These are phyloP conservation scores for Colletotrichum sp. DNA, from an alignment of 2,329 filamentous ascomycete species.

Conservation along the genomic window DNA sequence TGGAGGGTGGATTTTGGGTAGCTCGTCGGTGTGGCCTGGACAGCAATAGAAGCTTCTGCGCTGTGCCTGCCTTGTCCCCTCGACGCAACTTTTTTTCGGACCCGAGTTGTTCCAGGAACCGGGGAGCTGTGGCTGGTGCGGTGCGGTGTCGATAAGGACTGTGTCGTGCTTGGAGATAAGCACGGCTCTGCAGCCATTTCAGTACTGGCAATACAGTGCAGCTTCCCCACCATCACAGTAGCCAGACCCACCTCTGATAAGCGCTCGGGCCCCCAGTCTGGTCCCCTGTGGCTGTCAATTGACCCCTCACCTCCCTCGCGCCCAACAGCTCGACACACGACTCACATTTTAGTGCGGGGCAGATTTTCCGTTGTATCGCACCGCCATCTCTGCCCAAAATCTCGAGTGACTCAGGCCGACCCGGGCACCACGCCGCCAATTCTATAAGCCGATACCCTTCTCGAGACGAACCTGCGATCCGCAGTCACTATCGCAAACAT, in stretches of 20 bases:
- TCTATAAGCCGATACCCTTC: conserved; percentile 6
- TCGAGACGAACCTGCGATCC: conserved; percentile 4
- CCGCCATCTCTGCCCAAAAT: conserved; percentile 18
- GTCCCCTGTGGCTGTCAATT: conserved; percentile 16
- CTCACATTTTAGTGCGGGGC: conserved; percentile 22
- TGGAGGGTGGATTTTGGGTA: conserved; percentile 1
- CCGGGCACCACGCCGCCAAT: conserved; percentile 8
- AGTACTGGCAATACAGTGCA: neutral
- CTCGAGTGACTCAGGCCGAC: conserved; percentile 20
- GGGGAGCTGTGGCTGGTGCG: conserved; percentile 20
- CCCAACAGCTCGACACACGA: conserved; percentile 16
- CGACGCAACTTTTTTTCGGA: conserved; percentile 25
- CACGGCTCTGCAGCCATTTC: rapidly evolving
- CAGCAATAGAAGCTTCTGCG: conserved; percentile 24
- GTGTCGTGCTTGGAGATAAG: neutral
- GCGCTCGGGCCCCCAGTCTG: neutral
- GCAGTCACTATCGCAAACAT: conserved; percentile 18
- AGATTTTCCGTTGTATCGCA: conserved; percentile 20
- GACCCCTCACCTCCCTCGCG: conserved; percentile 16
- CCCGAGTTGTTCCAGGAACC: conserved; percentile 22
- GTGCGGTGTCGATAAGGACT: neutral
- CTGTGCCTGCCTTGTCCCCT: conserved; percentile 18
- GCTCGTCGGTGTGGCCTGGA: conserved; percentile 21
- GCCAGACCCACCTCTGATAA: neutral
- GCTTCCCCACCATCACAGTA: neutral